Evolutionary conservation across 176 grass and related monocot species (phyloP).

Genomic region (Carex myosuroides): DNA sequence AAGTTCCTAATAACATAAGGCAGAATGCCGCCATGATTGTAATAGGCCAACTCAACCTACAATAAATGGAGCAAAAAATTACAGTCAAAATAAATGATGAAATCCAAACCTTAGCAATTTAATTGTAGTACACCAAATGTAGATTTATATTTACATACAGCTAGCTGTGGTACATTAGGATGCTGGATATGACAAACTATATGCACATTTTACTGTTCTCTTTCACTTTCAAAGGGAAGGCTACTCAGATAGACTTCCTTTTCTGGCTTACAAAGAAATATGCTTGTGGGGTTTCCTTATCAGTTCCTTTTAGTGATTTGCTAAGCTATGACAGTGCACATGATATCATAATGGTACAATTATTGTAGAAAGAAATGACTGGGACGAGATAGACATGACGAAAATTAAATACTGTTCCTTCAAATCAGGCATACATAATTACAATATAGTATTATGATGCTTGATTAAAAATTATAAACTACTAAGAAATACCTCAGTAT

Average conservation of each 20-base stretch:
- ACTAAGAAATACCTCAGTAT: slow-evolving; percentile 59
- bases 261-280: neutral
- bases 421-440: neutral
- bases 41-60: slow-evolving; percentile 95
- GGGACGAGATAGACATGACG: neutral
- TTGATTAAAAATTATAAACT: neutral
- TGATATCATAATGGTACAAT: neutral
- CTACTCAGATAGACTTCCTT: neutral
- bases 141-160: neutral
- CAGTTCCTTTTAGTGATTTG: neutral
- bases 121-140: neutral
- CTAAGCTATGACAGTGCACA: neutral
- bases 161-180: neutral
- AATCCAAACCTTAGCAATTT: neutral
- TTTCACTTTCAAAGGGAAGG: neutral
- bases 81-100: neutral
- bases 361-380: neutral
- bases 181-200: neutral
- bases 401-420: neutral
- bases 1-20: slow-evolving; percentile 77
- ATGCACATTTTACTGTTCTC: neutral
- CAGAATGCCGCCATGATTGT: slow-evolving; percentile 82
- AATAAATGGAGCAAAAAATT: neutral
- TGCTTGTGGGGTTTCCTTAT: neutral
- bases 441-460: neutral